Conservation (phyloP, 306 rosid genomes). For the Acmispon strigosus region DNA sequence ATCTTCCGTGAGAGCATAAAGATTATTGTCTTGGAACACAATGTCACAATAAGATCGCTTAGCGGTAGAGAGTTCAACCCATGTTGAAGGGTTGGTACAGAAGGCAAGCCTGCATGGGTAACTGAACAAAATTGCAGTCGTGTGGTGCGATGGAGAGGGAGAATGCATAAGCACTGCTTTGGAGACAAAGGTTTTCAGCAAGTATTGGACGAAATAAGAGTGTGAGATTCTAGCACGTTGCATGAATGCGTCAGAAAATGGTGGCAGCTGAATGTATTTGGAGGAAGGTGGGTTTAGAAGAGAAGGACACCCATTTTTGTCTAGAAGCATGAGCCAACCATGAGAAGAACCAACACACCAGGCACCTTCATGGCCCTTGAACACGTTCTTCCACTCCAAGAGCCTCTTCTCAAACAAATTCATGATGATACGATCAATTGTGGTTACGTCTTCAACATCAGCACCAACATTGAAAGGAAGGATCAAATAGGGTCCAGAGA, state of each 20-base stretch:
- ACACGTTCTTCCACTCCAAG: no score
- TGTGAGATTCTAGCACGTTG: not conserved
- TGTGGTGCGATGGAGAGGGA: not conserved
- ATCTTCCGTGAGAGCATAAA: not conserved
- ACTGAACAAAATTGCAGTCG: not conserved
- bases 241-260: not conserved
- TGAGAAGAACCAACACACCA: slow-evolving; percentile 17
- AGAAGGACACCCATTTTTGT: not conserved
- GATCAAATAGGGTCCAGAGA: no score
- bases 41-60: not conserved
- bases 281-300: not conserved
- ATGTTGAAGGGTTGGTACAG: not conserved
- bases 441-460: not conserved
- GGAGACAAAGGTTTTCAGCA: not conserved
- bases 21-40: not conserved
- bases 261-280: not conserved
- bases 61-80: not conserved
- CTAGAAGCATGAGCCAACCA: not conserved
- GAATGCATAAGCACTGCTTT: not conserved
- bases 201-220: not conserved
- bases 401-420: no score
- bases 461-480: no score
- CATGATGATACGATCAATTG: not conserved
- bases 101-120: not conserved
- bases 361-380: not conserved